These are phyloP conservation scores for Huiozyma naganishii DNA, from an alignment of 805 yeast genomes.

Conservation along the genomic window DNA sequence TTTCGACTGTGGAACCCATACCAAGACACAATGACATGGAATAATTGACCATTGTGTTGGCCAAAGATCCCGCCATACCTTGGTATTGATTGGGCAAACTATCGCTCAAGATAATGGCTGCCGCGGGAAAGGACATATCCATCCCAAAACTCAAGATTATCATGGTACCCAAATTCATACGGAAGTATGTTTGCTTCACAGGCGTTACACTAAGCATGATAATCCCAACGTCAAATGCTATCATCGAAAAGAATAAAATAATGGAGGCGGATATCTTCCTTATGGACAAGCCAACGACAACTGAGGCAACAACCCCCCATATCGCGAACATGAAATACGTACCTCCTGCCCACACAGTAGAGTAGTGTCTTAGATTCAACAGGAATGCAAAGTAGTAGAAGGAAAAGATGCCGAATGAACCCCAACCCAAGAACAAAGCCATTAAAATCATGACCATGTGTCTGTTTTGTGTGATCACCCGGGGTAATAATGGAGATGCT, in stretches of 20 bases:
- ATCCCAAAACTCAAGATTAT: slow-evolving; percentile 56
- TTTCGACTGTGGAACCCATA: slow-evolving; percentile 57
- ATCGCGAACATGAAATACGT: slow-evolving; percentile 38
- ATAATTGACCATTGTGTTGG: slow-evolving; percentile 60
- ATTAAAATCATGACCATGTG: slow-evolving; percentile 37
- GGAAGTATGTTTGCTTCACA: slow-evolving; percentile 48
- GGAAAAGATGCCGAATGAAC: slow-evolving; percentile 67
- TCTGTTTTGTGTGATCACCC: slow-evolving; percentile 34
- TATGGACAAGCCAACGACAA: slow-evolving; percentile 39
- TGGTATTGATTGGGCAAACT: slow-evolving; percentile 52
- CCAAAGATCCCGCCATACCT: slow-evolving; percentile 70
- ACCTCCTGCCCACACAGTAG: slow-evolving; percentile 37
- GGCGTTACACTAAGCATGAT: slow-evolving; percentile 47
- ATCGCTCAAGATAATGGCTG: slow-evolving; percentile 51
- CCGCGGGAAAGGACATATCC: slow-evolving; percentile 72
- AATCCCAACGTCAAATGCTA: slow-evolving; percentile 45
- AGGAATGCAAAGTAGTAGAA: slow-evolving; percentile 48
- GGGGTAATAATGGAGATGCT: slow-evolving; percentile 44
- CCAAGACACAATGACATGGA: slow-evolving; percentile 64
- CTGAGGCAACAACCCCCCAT: slow-evolving; percentile 46
- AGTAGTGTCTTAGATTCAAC: slow-evolving; percentile 38
- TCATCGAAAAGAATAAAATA: slow-evolving; percentile 39
- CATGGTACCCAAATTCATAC: slow-evolving; percentile 44
- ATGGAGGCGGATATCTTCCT: slow-evolving; percentile 38
- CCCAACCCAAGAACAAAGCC: slow-evolving; percentile 59